Percentiles rank a stretch among this genome's conserved stretches.
Evolutionary conservation across 495 filamentous ascomycete species (phyloP).

Genomic region (Trichoderma erinaceum): DNA sequence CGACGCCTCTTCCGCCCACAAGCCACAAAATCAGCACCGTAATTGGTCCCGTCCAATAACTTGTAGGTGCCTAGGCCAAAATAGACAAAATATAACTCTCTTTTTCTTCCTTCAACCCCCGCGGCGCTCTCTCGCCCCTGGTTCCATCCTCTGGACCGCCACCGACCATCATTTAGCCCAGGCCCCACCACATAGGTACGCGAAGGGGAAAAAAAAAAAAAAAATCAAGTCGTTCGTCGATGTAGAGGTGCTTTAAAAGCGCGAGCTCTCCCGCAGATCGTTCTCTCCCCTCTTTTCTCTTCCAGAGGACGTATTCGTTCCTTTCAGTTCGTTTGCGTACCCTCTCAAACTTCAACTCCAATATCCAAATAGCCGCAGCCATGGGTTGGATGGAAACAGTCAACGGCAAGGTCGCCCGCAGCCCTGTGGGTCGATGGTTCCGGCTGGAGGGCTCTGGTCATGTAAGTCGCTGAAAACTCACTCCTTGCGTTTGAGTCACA

Average conservation of each 20-base stretch:
- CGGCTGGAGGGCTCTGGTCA: slow-evolving; percentile 67
- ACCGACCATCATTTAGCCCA: slow-evolving; percentile 5
- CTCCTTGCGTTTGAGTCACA: neutral
- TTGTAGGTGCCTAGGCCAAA: too few relatives aligned
- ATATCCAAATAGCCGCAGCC: neutral
- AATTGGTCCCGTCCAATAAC: too few relatives aligned
- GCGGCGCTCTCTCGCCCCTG: neutral
- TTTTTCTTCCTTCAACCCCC: neutral
- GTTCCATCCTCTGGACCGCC: neutral
- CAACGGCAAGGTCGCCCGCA: slow-evolving; percentile 50
- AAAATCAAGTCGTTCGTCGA: too few relatives aligned
- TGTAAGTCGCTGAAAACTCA: slow-evolving; percentile 43
- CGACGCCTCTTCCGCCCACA: too few relatives aligned
- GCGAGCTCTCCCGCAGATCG: neutral
- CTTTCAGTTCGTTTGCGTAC: neutral
- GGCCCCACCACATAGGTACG: neutral
- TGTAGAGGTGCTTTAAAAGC: neutral
- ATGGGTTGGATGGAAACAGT: slow-evolving; percentile 41
- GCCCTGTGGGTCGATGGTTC: slow-evolving; percentile 65
- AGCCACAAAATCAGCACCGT: too few relatives aligned
- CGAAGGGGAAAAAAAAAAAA: neutral
- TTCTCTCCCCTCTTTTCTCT: neutral
- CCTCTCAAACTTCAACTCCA: neutral
- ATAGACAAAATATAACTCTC: too few relatives aligned
- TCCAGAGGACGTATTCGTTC: slow-evolving; percentile 2